Evolutionary conservation across 257 asterid genomes (phyloP), one percentile per base, ranked within the genome.

Genomic region (Gardenia jasminoides): DNA sequence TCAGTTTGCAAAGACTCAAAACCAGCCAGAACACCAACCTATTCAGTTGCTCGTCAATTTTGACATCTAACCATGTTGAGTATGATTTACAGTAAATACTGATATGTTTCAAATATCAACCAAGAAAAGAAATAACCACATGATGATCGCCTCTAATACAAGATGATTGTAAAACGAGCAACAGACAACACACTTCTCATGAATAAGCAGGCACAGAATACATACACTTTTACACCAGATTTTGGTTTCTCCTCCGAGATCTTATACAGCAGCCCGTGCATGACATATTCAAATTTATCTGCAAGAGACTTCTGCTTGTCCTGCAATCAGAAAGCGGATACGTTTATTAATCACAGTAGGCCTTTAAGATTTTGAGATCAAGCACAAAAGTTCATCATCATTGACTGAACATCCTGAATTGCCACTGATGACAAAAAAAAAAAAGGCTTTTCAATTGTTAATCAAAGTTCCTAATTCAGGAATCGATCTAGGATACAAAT

Each of bases 251-350:
- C 92, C 79, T 89, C 95, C 36, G 96, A 56, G 81, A 92, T 91
- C 88, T 94, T 94, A 79, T 91, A 94, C 76, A 90, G 79, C 81
- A 94, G 88, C 39, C 98, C 97, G 80, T 92, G 96, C 97, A 94
- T 90, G 78, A 94, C 91, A 81, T 91, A 92, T 88, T 94, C 98
- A 74, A 94, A 94, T 82, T 92, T 94, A 90, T 94, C 98, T 7
- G 96, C 89, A 41, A 94, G 96, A 26, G 95, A 92, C 83, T 74
- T 90, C 78, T 82, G 88, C 82, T 77, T 66, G 22, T 86, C 95
- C 94, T 90, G 91, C 80, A 84, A 82, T 72, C 36, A 28, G 74
- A 75, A 48, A 75, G 78, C 28, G 64, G 59, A 28, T 16, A 58
- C 28, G 10, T 26, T 70, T 41, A 54, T 0, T n/a, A 56, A 46